Evolutionary conservation across 306 rosid species (phyloP).

Genomic region (Prunus armeniaca): DNA sequence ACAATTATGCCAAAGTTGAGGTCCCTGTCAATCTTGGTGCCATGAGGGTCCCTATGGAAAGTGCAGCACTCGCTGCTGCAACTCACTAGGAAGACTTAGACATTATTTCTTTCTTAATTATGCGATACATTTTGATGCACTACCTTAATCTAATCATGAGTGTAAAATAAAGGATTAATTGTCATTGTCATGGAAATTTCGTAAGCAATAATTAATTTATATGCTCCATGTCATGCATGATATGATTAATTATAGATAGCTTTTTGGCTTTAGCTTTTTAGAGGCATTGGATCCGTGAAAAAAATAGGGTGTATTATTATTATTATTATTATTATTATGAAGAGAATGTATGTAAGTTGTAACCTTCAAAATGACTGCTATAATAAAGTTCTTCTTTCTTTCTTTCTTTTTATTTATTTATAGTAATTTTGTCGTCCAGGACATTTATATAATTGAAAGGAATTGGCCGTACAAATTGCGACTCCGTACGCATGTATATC

Average conservation of each 20-base stretch:
- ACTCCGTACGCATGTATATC: too few relatives aligned
- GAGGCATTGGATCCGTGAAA: conserved; percentile 5
- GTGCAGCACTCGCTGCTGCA: conserved; percentile 35
- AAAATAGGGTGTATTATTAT: neutral
- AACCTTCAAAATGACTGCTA: neutral
- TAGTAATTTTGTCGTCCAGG: neutral
- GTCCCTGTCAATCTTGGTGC: conserved; percentile 10
- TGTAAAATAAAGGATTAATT: neutral
- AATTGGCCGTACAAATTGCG: neutral
- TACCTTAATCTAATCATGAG: neutral
- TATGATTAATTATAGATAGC: neutral
- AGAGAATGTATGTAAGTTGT: neutral
- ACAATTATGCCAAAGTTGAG: neutral
- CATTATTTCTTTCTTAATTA: neutral
- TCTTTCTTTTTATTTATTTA: too few relatives aligned
- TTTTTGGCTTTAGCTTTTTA: neutral
- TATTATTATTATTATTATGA: neutral
- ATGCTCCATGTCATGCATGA: neutral
- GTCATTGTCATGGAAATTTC: neutral
- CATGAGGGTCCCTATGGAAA: conserved; percentile 16
- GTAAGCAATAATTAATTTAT: neutral
- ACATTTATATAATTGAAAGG: neutral
- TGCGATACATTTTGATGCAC: neutral
- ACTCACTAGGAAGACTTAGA: conserved; percentile 17
- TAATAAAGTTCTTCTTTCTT: too few relatives aligned